Base-by-base conservation (phyloP, 2,329 filamentous ascomycete genomes). In the Colletotrichum graminicola region DNA sequence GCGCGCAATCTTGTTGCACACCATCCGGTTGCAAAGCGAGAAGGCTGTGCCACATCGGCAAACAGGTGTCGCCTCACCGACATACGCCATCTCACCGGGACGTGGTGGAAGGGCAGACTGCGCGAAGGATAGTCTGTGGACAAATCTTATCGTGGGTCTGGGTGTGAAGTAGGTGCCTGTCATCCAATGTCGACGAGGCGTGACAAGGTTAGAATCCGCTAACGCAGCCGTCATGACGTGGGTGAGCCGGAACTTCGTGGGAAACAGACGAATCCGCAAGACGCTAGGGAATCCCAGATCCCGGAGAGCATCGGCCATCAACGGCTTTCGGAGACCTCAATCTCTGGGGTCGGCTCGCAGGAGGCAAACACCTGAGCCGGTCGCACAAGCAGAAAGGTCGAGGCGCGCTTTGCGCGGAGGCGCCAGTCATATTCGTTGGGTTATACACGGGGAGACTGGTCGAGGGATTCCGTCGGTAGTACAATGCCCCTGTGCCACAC, bases 1-100 rank as follows among this genome's bases (percentile, higher is more conserved):
- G 36, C 43, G 66, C 62, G 62, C 54, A 55, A 66, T 69, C 66
- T 69, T 45, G 62, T 66, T 65, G 66, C 61, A 59, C 57, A 43
- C 55, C 52, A 29, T 57, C 52, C 12, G 62, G 52, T 26, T 69
- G 62, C 63, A 49, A 69, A 43, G 29, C 41, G 43, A 5, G 6
- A n/a, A 23, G 43, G 45, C n/a, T 55, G 54, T 69, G 45, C 34
- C 11, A 66, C 66, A 18, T 32, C 66, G 54, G 66, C 54, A 21
- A 12, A 60, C 32, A 45, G 7, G 29, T 18, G 34, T 26, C 21
- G 29, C 62, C 59, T 59, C 66, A 69, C 66, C 45, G 66, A 54
- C 32, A 43, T 21, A 49, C 52, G 45, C 34, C 34, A 36, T 67
- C 26, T 62, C 65, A 51, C 45, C 62, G 21, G n/a, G 41, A 16